Base-by-base conservation (phyloP, 1,284 basidiomycete species). In the Heterobasidion occidentale region DNA sequence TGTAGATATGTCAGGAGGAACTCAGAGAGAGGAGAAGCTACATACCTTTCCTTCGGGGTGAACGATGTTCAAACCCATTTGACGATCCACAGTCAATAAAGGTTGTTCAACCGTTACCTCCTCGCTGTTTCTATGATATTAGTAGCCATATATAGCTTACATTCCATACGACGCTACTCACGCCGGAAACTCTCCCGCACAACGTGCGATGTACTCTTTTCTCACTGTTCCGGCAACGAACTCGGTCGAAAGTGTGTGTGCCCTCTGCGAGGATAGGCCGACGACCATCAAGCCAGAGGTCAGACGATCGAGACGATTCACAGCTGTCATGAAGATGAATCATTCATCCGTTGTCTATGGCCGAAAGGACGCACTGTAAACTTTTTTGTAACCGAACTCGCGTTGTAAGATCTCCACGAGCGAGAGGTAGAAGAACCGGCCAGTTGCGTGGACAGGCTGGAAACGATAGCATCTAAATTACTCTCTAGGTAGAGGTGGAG, bases 221-320 rank as follows among this genome's bases (percentile, higher is more conserved):
- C 81, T 80, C 49, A 98, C 86, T 15, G 80, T 81, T 0, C 92
- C 90, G 7, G 82, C 80, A 59, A 83, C 77, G 67, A 99, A 98
- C 71, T 96, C 92, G 12, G 80, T 77, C 1, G 92, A 87, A 20
- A 99, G 75, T 15, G 76, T 70, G 19, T 84, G 78, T 0, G 94
- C 92, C 33, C 90, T 80, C 50, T 83, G 74, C 1, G 85, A 75
- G 12, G 86, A 88, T 12, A 94, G 77, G 0, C 94, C 92, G 55
- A 98, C 79, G 61, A 99, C 92, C 94, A 99, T 96, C 56, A 98
- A 78, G 5, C 97, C 97, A 0, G 93, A 96, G 0, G 97, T 99
- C 17, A 99, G 77, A 52, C 97, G 80, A 71, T 99, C 97, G 50
- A 99, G 77, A 51, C 97, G 83, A 68, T 99, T 99, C 45, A 94